phyloP scores from a whole-genome alignment of 2,329 filamentous ascomycete species.

The Delphinella strobiligena region DNA sequence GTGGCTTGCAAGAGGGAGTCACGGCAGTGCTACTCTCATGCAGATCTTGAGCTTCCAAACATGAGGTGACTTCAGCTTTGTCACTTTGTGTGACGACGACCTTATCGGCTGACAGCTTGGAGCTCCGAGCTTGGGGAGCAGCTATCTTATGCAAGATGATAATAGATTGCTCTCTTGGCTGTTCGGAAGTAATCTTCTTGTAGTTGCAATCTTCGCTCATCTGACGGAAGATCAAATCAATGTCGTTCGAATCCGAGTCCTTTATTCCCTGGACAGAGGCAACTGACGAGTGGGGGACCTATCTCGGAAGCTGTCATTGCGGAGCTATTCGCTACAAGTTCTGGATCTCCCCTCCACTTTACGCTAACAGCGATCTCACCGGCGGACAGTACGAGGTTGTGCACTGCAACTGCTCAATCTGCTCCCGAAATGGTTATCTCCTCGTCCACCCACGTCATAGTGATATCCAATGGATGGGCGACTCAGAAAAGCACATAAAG shows the following conservation, averaged over 20 bases:
- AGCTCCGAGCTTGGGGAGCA: too few relatives aligned
- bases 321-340: conserved; percentile 15
- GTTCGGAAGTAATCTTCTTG: too few relatives aligned
- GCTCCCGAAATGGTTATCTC: conserved; percentile 13
- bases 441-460: conserved; percentile 12
- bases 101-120: too few relatives aligned
- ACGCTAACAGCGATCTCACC: conserved; percentile 1
- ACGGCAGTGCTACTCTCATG: too few relatives aligned
- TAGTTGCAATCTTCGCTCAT: too few relatives aligned
- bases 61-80: too few relatives aligned
- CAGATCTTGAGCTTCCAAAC: too few relatives aligned
- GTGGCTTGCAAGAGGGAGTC: too few relatives aligned
- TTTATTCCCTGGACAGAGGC: background rate
- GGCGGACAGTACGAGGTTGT: conserved; percentile 11
- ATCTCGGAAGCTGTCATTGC: conserved; percentile 19
- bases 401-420: conserved; percentile 17
- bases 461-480: conserved; percentile 1
- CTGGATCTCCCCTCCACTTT: conserved; percentile 16
- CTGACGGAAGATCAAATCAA: too few relatives aligned
- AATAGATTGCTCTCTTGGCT: too few relatives aligned
- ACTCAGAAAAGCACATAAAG: background rate
- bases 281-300: conserved; percentile 9
- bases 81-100: too few relatives aligned
- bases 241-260: background rate
- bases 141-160: too few relatives aligned